A percentile compares a stretch with the other conserved stretches of the same genome.
These are phyloP conservation scores for Chloropicon primus DNA, from an alignment of 139 green algal species.

Conservation along the genomic window DNA sequence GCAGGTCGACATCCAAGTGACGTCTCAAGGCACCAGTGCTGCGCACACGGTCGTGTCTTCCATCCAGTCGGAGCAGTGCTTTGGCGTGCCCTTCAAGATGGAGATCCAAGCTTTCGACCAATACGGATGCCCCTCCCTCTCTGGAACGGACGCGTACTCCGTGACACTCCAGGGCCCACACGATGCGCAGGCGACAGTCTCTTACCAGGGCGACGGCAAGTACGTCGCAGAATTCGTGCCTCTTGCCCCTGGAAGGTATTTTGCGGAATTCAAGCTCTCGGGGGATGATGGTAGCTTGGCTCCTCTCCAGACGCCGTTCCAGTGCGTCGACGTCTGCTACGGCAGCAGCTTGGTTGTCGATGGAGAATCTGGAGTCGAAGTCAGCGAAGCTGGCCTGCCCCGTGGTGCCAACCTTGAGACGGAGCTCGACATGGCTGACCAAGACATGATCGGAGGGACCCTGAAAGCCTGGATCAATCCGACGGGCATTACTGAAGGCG, in stretches of 20 bases:
- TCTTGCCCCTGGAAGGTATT: constrained; percentile 3
- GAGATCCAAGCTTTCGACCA: constrained; percentile 4
- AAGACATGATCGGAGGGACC: background rate
- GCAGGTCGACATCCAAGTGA: background rate
- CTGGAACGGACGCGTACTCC: background rate
- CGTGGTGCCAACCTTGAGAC: background rate
- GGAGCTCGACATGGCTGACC: constrained; percentile 2
- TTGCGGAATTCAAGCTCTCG: constrained; percentile 3
- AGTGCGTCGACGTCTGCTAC: constrained; percentile 14
- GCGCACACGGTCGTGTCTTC: background rate
- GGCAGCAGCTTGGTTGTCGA: background rate
- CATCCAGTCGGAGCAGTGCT: background rate
- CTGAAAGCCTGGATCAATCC: background rate
- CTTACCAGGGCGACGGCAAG: constrained; percentile 6
- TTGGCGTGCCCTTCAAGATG: background rate
- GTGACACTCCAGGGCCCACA: constrained; percentile 9
- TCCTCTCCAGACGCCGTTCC: background rate
- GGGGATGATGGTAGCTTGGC: background rate
- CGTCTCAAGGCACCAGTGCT: background rate
- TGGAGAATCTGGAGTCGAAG: background rate
- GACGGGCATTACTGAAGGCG: background rate
- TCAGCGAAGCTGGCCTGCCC: background rate
- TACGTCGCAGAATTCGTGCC: constrained; percentile 11
- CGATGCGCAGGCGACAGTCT: background rate
- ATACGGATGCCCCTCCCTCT: constrained; percentile 2